Conservation (phyloP, 805 yeast genomes). For the Myxozyma mucilagina region DNA sequence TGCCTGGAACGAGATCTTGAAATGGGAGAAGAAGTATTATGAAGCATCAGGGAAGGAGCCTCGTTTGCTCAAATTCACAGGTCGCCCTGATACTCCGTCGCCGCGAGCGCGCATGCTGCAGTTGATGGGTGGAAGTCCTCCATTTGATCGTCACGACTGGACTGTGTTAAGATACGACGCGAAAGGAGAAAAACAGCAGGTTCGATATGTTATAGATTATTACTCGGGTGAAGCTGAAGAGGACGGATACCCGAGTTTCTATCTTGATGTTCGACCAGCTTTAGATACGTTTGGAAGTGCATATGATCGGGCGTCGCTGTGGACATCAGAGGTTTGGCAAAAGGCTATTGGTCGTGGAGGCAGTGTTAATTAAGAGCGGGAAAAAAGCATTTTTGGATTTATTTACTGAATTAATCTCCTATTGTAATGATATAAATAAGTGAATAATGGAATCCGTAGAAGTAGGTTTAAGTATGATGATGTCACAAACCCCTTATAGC, state of each 20-base stretch:
- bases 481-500: neutral
- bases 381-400: neutral
- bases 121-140: constrained; percentile 71
- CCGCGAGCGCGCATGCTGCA: constrained; percentile 81
- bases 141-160: constrained; percentile 99
- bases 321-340: constrained; percentile 66
- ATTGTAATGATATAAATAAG: neutral
- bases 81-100: constrained; percentile 81
- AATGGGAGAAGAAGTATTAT: constrained; percentile 84
- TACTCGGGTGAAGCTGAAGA: constrained; percentile 90
- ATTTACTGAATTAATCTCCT: neutral
- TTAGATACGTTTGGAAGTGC: constrained; percentile 67
- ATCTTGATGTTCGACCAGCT: constrained; percentile 94
- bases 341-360: constrained; percentile 62
- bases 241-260: constrained; percentile 87
- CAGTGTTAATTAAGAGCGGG: constrained; percentile 5
- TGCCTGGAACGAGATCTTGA: constrained; percentile 91
- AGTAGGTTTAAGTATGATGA: neutral
- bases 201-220: constrained; percentile 92
- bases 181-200: constrained; percentile 49
- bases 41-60: constrained; percentile 59
- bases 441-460: neutral
- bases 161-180: constrained; percentile 67
- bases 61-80: constrained; percentile 80
- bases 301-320: constrained; percentile 65